phyloP scores from a whole-genome alignment of 2,329 filamentous ascomycete genomes.

The Myriosclerotinia curreyana region DNA sequence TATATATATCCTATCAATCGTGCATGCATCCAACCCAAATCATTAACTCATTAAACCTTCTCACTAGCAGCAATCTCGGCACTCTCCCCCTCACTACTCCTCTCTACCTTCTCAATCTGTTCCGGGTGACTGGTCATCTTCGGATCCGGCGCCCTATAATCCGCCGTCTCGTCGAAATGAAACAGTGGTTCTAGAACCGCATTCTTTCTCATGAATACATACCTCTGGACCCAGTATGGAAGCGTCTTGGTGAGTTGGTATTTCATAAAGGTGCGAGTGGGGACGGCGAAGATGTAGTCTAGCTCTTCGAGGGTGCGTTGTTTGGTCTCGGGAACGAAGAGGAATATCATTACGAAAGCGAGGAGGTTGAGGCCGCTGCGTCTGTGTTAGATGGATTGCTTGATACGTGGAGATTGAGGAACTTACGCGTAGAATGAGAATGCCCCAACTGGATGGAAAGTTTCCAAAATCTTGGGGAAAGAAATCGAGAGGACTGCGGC shows the following conservation, averaged over 20 bases:
- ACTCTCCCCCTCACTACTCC: slow-evolving; percentile 10
- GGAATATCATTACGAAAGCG: slow-evolving; percentile 54
- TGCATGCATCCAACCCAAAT: not conserved
- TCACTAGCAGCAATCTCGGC: not conserved
- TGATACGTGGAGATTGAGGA: not conserved
- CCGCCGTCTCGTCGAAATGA: slow-evolving; percentile 14
- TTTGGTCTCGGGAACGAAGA: slow-evolving; percentile 58
- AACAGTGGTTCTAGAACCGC: slow-evolving; percentile 15
- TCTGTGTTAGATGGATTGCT: not conserved
- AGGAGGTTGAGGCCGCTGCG: slow-evolving; percentile 49
- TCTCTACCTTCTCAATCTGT: slow-evolving; percentile 12
- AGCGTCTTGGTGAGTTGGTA: slow-evolving; percentile 42
- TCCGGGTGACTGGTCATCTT: not conserved
- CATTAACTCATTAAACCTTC: not conserved
- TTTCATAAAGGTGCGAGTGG: slow-evolving; percentile 31
- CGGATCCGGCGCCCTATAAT: slow-evolving; percentile 1
- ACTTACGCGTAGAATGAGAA: slow-evolving; percentile 50
- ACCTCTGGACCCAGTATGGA: slow-evolving; percentile 21
- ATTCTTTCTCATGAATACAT: slow-evolving; percentile 16
- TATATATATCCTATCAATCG: too few species aligned
- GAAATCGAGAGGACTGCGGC: slow-evolving; percentile 61
- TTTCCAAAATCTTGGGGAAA: slow-evolving; percentile 31
- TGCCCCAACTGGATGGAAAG: slow-evolving; percentile 41
- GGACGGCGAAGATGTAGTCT: slow-evolving; percentile 49
- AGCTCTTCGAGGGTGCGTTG: slow-evolving; percentile 40